Percentiles rank a stretch among this genome's conserved stretches.
These are phyloP conservation scores for Lycium ferocissimum DNA, from an alignment of 257 asterid species.

Conservation along the genomic window DNA sequence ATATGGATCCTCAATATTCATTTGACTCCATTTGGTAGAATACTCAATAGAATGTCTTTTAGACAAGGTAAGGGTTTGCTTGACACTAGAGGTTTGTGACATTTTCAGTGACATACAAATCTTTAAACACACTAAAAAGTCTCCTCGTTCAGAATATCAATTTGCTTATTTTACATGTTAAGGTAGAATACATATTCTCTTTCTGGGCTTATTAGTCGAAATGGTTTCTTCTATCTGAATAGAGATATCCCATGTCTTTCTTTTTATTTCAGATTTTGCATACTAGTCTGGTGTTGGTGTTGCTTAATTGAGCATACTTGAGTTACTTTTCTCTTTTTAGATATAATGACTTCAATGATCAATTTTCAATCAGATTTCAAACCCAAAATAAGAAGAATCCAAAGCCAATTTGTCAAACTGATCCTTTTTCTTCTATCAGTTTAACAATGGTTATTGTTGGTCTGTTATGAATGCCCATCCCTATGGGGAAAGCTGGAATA, in stretches of 20 bases:
- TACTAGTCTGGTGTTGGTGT: background rate
- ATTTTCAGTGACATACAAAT: background rate
- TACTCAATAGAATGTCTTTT: background rate
- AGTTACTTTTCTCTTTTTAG: background rate
- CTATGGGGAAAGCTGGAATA: background rate
- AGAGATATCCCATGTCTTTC: background rate
- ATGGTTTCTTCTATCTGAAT: background rate
- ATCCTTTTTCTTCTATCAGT: background rate
- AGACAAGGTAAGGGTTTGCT: background rate
- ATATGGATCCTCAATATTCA: background rate
- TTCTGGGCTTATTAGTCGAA: background rate
- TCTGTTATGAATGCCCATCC: background rate
- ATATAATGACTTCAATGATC: background rate
- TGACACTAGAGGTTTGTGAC: background rate
- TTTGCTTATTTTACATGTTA: background rate
- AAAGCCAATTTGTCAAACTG: background rate
- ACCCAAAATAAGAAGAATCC: background rate
- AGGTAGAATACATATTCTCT: background rate
- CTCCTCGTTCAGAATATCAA: background rate
- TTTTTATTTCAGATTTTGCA: background rate
- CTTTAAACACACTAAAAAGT: background rate
- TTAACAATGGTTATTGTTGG: background rate
- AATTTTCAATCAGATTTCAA: background rate
- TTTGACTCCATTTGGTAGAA: background rate
- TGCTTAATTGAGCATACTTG: background rate